Evolutionary conservation across 108 stramenopile species (phyloP).

Genomic region (Cyclotella kingstonii): DNA sequence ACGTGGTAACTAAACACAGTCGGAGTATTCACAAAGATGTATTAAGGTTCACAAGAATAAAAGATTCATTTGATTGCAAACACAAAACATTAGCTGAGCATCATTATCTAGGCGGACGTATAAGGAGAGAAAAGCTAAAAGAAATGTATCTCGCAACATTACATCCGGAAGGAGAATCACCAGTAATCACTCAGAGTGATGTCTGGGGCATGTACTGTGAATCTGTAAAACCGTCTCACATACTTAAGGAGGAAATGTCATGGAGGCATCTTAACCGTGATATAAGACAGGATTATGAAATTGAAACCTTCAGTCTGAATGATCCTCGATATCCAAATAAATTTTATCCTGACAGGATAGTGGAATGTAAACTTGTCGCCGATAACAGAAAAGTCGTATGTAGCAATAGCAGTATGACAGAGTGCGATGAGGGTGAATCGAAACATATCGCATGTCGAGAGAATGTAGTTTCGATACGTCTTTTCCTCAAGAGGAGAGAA

Average conservation of each 20-base stretch:
- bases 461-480: not conserved
- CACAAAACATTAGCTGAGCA: not conserved
- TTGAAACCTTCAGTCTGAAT: not conserved
- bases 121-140: not conserved
- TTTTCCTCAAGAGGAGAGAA: conserved; percentile 1
- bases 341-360: conserved; percentile 62
- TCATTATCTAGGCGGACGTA: conserved; percentile 1
- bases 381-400: conserved; percentile 28
- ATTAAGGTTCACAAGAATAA: not conserved
- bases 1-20: not conserved
- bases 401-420: too few relatives aligned
- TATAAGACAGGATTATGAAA: not conserved
- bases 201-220: conserved; percentile 7
- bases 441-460: not conserved
- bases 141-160: not conserved
- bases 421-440: not conserved
- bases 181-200: not conserved
- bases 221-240: not conserved
- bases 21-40: not conserved
- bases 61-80: not conserved
- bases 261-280: conserved; percentile 1
- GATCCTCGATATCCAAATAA: conserved; percentile 17
- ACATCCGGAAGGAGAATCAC: not conserved
- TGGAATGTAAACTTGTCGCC: conserved; percentile 57
- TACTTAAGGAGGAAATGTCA: conserved; percentile 1